These are phyloP conservation scores for Starmerella potacharoeniae DNA, from an alignment of 805 yeast species.

Conservation along the genomic window DNA sequence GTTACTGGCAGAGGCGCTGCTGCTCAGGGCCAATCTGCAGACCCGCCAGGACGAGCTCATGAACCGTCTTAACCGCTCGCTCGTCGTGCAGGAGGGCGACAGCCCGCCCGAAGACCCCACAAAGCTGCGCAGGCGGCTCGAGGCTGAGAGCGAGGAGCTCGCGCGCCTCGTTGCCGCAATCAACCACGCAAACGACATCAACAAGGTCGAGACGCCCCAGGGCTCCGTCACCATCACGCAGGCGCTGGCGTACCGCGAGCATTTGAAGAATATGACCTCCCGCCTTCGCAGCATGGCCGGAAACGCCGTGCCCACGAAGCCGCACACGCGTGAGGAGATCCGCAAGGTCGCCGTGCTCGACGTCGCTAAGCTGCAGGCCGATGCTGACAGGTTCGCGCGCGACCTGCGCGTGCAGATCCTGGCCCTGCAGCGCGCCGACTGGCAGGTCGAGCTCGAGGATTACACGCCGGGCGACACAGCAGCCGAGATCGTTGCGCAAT, in stretches of 20 bases:
- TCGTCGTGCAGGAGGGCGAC: background rate
- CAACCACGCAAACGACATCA: background rate
- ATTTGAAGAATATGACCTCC: background rate
- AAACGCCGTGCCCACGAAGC: background rate
- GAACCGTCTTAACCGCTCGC: background rate
- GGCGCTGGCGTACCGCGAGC: background rate
- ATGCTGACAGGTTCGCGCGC: background rate
- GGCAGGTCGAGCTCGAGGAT: background rate
- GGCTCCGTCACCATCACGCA: background rate
- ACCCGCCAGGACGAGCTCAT: background rate
- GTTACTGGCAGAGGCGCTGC: background rate
- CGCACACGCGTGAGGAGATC: background rate
- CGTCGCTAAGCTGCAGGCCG: background rate
- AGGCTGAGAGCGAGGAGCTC: background rate
- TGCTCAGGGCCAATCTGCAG: background rate
- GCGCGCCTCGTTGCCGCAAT: background rate
- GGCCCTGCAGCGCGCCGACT: too few relatives aligned
- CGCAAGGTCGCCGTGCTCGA: background rate
- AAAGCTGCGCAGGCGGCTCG: background rate
- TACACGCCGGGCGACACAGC: too few relatives aligned
- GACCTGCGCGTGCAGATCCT: background rate
- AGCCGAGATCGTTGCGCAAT: too few relatives aligned
- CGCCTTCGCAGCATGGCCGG: background rate
- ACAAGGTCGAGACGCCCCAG: background rate
- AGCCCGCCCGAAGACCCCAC: background rate